Base-by-base conservation (phyloP, 2,329 filamentous ascomycete genomes). In the Xylariaceae sp. region DNA sequence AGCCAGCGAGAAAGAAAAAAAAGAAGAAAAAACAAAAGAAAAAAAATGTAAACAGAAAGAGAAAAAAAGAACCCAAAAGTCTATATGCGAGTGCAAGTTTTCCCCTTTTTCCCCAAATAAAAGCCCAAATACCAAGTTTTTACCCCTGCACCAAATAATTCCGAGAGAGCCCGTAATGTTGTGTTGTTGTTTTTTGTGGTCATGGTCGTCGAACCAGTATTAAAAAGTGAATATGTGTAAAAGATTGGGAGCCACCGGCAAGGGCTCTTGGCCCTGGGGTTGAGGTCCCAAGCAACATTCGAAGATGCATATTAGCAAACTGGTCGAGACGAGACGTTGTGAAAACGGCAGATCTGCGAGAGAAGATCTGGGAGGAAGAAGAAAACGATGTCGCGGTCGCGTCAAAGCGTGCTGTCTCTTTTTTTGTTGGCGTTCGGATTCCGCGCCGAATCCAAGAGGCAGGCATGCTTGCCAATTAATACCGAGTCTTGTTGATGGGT, bases 21-120 rank as follows among this genome's bases (percentile, higher is more conserved):
- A 5, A 30, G 23, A 30, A 30, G 23, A 30, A 44, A 62, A 58
- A 63, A 63, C 62, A 69, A 66, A 65, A 64, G 61, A 71, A 72
- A 64, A 58, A 54, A 59, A 61, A 62, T 34, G 57, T 39, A 50
- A 57, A 66, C 64, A 62, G 57, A 63, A 63, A 72, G 64, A 58
- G 54, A 59, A 61, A 62, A 18, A 58, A 41, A 50, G 56, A 66
- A 63, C 56, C 65, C 64, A 49, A 66, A 62, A 68, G 67, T 73
- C 71, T 73, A 73, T 73, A 73, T 72, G 71, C 70, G 66, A 66
- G 53, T 53, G 17, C 52, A 44, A 30, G 23, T 30, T 30, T 30
- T 5, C 23, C 65, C 67, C 64, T 70, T 72, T 72, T 72, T 64
- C 70, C 68, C 57, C 37, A 10, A 30, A 30, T 30, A 30, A 30